Percentiles rank a stretch among this genome's conserved stretches.
Evolutionary conservation across 768 basidiomycete species (phyloP).

Genomic region (Crassisporium funariophilum): DNA sequence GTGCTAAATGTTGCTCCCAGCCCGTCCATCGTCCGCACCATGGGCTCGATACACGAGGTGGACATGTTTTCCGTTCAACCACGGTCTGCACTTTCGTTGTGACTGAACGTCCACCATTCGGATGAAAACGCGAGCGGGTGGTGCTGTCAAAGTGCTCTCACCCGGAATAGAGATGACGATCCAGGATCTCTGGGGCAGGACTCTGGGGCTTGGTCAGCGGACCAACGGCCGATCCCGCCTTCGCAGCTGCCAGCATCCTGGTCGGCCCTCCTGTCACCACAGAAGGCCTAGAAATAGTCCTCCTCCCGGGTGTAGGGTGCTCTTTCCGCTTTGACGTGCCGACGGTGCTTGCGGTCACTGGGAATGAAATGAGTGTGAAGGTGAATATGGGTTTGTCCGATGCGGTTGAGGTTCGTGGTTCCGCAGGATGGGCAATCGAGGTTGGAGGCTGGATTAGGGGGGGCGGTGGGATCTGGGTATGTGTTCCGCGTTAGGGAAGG

Average conservation of each 20-base stretch:
- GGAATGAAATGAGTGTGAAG: conserved; percentile 44
- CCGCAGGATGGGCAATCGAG: conserved; percentile 45
- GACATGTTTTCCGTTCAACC: conserved; percentile 44
- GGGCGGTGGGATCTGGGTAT: conserved; percentile 50
- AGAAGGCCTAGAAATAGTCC: conserved; percentile 59
- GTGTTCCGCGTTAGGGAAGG: conserved; percentile 62
- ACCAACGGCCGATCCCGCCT: conserved; percentile 62
- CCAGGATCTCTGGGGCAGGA: conserved; percentile 61
- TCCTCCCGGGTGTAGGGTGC: conserved; percentile 44
- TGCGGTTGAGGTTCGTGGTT: conserved; percentile 54
- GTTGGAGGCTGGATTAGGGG: conserved; percentile 33
- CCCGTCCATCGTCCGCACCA: conserved; percentile 47
- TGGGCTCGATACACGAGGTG: conserved; percentile 69
- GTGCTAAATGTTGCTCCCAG: conserved; percentile 37
- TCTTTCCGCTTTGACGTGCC: conserved; percentile 51
- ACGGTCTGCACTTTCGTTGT: conserved; percentile 30
- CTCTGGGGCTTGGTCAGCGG: conserved; percentile 58
- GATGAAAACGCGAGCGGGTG: no score
- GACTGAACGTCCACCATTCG: no score
- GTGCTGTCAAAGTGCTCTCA: conserved; percentile 54
- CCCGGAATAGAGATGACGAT: conserved; percentile 59
- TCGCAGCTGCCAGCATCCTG: conserved; percentile 57
- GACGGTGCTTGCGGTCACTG: conserved; percentile 57
- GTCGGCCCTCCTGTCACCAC: conserved; percentile 51
- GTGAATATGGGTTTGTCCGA: conserved; percentile 40